Evolutionary conservation across 371 early-diverging fungal genomes (phyloP), one percentile per base, ranked within the genome.

Genomic region (Cokeromyces recurvatus): DNA sequence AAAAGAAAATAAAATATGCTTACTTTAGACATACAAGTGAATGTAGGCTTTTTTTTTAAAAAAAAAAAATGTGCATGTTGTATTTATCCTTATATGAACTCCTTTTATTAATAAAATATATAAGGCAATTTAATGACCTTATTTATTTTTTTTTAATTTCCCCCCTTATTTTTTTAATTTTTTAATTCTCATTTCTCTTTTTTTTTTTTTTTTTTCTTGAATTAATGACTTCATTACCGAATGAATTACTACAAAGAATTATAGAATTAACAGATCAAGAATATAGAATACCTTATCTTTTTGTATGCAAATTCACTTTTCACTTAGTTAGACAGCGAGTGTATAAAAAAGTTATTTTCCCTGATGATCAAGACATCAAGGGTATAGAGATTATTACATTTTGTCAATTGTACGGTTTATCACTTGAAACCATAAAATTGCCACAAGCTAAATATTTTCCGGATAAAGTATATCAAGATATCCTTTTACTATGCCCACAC

Each of bases 301-400:
- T 34, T 44, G 39, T 44, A 38, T 43, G 17, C 23, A 48, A 40
- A 43, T 49, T 32, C 46, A 69, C 69, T 5, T 57, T 66, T 52
- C 55, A 57, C 12, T 47, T 66, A 0, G 67, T 64, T 29, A 41
- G 63, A 36, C 67, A 57, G 22, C 38, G 40, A 31, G 66, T 56
- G 2, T 73, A 73, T 35, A 57, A 48, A 12, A 66, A 64, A 41
- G 67, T 55, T n/a, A 57, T 69, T 16, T 73, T 73, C 50, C 69
- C 69, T 10, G n/a, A n/a, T n/a, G n/a, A n/a, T n/a, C n/a, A 34
- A 2, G 27, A 24, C 7, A 36, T 49, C n/a, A 38, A 46, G 9
- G 41, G 48, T 40, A 22, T 53, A 6, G 59, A 68, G 11, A 55
- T 73, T 19, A 38, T 62, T 12, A 27, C 39, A 2, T 71, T 73